Evolutionary conservation across 352 stramenopile genomes (phyloP).

Genomic region (Phytophthora crassamura): DNA sequence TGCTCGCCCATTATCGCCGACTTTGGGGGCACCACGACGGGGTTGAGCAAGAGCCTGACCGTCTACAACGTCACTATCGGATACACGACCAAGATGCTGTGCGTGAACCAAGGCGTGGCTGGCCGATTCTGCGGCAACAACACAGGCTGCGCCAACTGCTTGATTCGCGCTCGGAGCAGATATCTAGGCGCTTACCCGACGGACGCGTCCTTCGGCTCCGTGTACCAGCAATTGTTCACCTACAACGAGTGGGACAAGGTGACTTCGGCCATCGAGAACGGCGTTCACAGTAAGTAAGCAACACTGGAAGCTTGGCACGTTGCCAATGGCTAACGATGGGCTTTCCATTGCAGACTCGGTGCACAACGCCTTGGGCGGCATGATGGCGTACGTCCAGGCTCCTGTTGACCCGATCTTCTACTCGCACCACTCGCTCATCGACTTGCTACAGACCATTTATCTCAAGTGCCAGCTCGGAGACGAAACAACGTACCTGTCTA

Average conservation of each 20-base stretch:
- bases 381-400: slow-evolving; percentile 53
- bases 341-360: slow-evolving; percentile 43
- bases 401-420: slow-evolving; percentile 62
- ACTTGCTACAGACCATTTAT: slow-evolving; percentile 60
- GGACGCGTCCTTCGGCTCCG: slow-evolving; percentile 46
- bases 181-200: slow-evolving; percentile 35
- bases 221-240: slow-evolving; percentile 56
- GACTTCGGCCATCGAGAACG: slow-evolving; percentile 39
- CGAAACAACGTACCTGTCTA: slow-evolving; percentile 28
- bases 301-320: too few species aligned
- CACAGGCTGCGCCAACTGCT: slow-evolving; percentile 41
- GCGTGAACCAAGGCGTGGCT: slow-evolving; percentile 37
- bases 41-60: slow-evolving; percentile 14
- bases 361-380: slow-evolving; percentile 42
- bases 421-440: slow-evolving; percentile 52
- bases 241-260: slow-evolving; percentile 33
- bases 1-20: slow-evolving; percentile 48
- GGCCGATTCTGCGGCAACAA: slow-evolving; percentile 53
- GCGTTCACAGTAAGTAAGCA: slow-evolving; percentile 55
- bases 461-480: slow-evolving; percentile 56
- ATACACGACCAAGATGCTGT: slow-evolving; percentile 30
- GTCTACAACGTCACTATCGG: slow-evolving; percentile 38
- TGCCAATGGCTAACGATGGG: too few species aligned
- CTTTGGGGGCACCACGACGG: slow-evolving; percentile 37
- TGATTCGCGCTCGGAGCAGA: slow-evolving; percentile 28